These are phyloP conservation scores for Acanthamoeba castellanii DNA, from an alignment of 208 protist species.

Conservation along the genomic window DNA sequence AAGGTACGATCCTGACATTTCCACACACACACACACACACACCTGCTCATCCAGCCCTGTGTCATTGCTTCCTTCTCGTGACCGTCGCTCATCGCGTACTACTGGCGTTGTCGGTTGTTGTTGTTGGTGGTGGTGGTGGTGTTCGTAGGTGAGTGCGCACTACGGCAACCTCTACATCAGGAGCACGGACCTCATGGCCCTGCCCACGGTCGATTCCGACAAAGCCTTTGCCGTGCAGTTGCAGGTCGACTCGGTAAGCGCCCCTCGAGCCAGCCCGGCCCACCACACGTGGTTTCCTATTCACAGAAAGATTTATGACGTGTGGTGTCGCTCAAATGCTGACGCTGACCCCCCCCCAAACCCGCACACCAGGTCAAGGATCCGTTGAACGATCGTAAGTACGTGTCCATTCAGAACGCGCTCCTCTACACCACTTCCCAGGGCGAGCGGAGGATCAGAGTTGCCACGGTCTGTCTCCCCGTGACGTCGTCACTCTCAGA, in stretches of 20 bases:
- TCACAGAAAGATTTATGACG: too few relatives aligned
- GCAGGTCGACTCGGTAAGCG: constrained; percentile 77
- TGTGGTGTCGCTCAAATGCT: too few relatives aligned
- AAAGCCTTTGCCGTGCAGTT: constrained; percentile 91
- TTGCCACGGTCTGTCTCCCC: constrained; percentile 88
- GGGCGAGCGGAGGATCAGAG: constrained; percentile 90
- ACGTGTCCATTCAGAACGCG: constrained; percentile 88
- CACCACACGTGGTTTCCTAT: neutral
- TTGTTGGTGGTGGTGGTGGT: too few relatives aligned
- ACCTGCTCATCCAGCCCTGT: neutral
- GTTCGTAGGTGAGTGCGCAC: constrained; percentile 77
- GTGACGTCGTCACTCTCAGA: constrained; percentile 76
- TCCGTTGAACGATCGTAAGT: constrained; percentile 40
- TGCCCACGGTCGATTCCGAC: constrained; percentile 95
- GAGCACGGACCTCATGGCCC: constrained; percentile 94
- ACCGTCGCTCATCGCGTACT: too few relatives aligned
- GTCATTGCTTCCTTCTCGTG: too few relatives aligned
- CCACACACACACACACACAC: neutral
- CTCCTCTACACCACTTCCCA: constrained; percentile 90
- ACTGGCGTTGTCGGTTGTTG: too few relatives aligned
- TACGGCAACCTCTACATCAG: constrained; percentile 97
- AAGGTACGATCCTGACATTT: neutral
- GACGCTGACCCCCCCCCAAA: too few relatives aligned
- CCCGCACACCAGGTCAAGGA: constrained; percentile 67
- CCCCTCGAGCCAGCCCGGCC: neutral